Evolutionary conservation across 352 stramenopile genomes (phyloP).

Genomic region (Pythium vanterpoolii): DNA sequence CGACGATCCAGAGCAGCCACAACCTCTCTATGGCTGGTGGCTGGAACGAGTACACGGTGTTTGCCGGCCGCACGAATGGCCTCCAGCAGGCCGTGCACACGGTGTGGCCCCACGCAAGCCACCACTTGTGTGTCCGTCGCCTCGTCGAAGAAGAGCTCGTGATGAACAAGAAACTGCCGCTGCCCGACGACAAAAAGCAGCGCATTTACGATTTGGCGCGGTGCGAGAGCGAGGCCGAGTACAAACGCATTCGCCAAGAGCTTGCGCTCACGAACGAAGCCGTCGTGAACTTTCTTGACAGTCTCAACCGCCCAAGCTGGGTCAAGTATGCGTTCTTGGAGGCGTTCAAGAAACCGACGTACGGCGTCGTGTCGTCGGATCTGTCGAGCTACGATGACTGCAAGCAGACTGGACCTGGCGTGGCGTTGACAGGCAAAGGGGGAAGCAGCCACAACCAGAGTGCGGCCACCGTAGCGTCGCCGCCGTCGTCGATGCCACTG

Average conservation of each 20-base stretch:
- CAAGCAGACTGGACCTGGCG: not conserved
- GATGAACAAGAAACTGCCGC: constrained; percentile 48
- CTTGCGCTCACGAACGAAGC: constrained; percentile 51
- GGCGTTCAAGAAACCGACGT: constrained; percentile 59
- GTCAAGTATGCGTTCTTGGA: constrained; percentile 80
- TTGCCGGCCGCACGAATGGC: constrained; percentile 52
- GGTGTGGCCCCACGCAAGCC: constrained; percentile 53
- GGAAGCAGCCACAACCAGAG: too few relatives aligned
- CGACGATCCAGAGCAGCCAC: constrained; percentile 38
- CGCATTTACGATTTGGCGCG: constrained; percentile 64
- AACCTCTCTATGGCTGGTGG: constrained; percentile 22
- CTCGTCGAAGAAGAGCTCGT: constrained; percentile 71
- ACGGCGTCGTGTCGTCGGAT: constrained; percentile 70
- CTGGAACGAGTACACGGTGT: constrained; percentile 68
- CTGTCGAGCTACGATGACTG: constrained; percentile 26
- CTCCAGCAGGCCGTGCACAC: constrained; percentile 47
- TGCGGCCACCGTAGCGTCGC: not conserved
- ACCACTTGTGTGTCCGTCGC: constrained; percentile 71
- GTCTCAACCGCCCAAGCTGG: constrained; percentile 55
- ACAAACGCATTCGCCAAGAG: constrained; percentile 51
- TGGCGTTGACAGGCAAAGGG: not conserved
- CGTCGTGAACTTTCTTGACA: constrained; percentile 49
- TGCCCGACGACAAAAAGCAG: constrained; percentile 66
- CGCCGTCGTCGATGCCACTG: constrained; percentile 18
- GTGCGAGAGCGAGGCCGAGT: constrained; percentile 70